Evolutionary conservation across 441 rosid species (phyloP), one percentile per base, ranked within the genome.

Genomic region (Mallotus japonicus): DNA sequence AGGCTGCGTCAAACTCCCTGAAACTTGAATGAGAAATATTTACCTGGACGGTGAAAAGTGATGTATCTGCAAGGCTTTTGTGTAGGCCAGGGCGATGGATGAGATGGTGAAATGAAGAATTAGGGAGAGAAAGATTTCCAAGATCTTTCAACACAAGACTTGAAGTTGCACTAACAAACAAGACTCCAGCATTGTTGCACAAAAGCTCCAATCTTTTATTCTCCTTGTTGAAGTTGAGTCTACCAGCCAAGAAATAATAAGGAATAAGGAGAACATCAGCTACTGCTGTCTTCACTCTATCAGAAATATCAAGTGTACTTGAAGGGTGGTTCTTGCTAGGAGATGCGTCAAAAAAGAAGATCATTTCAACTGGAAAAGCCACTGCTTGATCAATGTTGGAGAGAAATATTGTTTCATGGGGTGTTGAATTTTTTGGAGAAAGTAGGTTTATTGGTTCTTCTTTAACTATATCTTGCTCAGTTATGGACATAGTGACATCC

Each of bases 221-320:
- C 32, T 17, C 19, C 77, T 56, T 55, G 69, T 76, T 70, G 70
- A 73, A 69, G 8, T 50, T n/a, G 19, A 76, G 77, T 12, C 83
- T 46, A 1, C 77, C 83, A 12, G 77, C 79, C 79, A 79, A 69
- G 75, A 73, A 76, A 55, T 76, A 65, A 66, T 73, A 80, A 59
- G 83, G 75, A 54, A 59, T 73, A 47, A 69, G 73, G 49, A 76
- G 76, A 34, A 44, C 61, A 0, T 77, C 77, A 17, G 59, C 67
- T 46, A 67, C 72, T 32, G 78, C 78, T 24, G 17, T 61, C 73
- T 75, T 79, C 68, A 79, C 67, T 42, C 37, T 62, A 9, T 62
- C 34, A 62, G 56, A 37, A 22, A 70, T 72, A 32, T 69, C 72
- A 12, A 42, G 0, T 2, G 75, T 65, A 49, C 1, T 42, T 19